phyloP scores from a whole-genome alignment of 495 filamentous ascomycete species.

The Glarea lozoyensis region DNA sequence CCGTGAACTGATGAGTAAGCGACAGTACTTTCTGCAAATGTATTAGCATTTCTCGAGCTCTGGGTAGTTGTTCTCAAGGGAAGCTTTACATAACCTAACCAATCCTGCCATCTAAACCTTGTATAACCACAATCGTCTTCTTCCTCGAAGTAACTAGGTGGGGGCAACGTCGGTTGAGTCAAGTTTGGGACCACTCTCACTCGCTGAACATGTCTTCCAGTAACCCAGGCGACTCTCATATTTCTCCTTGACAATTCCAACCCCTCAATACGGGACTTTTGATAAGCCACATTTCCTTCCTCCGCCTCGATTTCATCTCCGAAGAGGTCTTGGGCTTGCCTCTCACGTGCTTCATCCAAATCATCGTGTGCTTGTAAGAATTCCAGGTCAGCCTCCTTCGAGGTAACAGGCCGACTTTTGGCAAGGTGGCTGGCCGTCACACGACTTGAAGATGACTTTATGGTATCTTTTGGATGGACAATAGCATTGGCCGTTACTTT shows the following conservation, averaged over 20 bases:
- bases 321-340: background rate
- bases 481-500: conserved; percentile 17
- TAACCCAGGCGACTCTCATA: conserved; percentile 30
- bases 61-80: conserved; percentile 1
- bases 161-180: conserved; percentile 21
- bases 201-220: conserved; percentile 31
- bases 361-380: conserved; percentile 30
- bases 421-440: conserved; percentile 25
- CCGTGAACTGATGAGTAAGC: conserved; percentile 29
- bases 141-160: conserved; percentile 14
- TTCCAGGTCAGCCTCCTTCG: conserved; percentile 27
- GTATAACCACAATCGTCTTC: conserved; percentile 11
- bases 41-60: conserved; percentile 1
- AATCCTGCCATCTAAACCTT: conserved; percentile 28
- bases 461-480: conserved; percentile 25
- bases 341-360: conserved; percentile 18
- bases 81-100: conserved; percentile 30
- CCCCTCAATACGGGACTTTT: conserved; percentile 18
- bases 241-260: conserved; percentile 27
- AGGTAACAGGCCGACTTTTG: conserved; percentile 28
- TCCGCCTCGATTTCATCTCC: background rate
- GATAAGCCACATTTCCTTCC: conserved; percentile 11
- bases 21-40: conserved; percentile 28
- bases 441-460: conserved; percentile 23
- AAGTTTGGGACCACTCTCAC: conserved; percentile 25